Evolutionary conservation across 257 asterid genomes (phyloP).

Genomic region (Ballota nigra): DNA sequence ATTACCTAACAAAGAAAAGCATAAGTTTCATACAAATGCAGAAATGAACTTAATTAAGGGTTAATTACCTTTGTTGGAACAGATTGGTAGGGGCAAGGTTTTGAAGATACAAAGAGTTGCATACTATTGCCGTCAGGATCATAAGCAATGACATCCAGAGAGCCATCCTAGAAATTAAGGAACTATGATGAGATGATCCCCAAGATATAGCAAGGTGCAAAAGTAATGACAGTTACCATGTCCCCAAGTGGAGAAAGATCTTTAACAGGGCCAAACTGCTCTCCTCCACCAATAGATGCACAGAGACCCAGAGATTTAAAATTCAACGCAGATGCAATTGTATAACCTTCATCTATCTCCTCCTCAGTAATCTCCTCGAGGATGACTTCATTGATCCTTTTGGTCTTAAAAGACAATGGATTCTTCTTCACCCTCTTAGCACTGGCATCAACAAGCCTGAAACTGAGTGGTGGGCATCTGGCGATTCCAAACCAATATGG

Average conservation of each 20-base stretch:
- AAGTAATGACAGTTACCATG: slow-evolving; percentile 54
- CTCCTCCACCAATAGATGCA: slow-evolving; percentile 71
- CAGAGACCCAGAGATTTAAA: slow-evolving; percentile 78
- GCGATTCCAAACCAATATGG: slow-evolving; percentile 87
- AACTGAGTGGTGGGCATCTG: slow-evolving; percentile 84
- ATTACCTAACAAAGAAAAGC: slow-evolving; percentile 60
- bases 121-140: slow-evolving; percentile 70
- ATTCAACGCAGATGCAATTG: slow-evolving; percentile 86
- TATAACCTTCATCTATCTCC: slow-evolving; percentile 78
- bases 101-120: slow-evolving; percentile 81
- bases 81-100: slow-evolving; percentile 84
- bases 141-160: slow-evolving; percentile 77
- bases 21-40: slow-evolving; percentile 28
- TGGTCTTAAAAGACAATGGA: slow-evolving; percentile 55
- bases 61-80: slow-evolving; percentile 87
- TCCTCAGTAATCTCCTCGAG: slow-evolving; percentile 88
- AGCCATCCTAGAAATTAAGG: slow-evolving; percentile 74
- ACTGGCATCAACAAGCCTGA: slow-evolving; percentile 64
- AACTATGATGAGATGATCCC: slow-evolving; percentile 15
- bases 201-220: slow-evolving; percentile 19
- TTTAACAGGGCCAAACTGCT: slow-evolving; percentile 77
- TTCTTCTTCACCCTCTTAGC: slow-evolving; percentile 54
- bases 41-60: slow-evolving; percentile 12
- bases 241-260: slow-evolving; percentile 89
- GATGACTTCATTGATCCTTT: slow-evolving; percentile 51